phyloP scores from a whole-genome alignment of 2,329 filamentous ascomycete genomes.

The Waltergamsia citrina region DNA sequence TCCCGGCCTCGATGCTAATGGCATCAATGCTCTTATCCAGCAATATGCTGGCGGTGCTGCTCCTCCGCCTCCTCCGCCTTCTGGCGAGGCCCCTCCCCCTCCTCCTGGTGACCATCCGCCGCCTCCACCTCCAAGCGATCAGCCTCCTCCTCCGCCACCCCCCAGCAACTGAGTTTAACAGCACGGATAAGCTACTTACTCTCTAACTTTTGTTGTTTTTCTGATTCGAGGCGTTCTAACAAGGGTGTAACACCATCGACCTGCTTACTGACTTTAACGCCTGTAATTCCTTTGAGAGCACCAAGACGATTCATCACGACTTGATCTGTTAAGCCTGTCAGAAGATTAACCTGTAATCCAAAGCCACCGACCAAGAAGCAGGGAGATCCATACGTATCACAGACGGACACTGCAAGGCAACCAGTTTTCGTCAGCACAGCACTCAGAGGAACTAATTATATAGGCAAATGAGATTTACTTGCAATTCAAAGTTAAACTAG shows the following conservation, averaged over 20 bases:
- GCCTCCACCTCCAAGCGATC: conserved; percentile 53
- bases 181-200: neutral
- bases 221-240: no score
- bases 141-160: conserved; percentile 56
- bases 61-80: conserved; percentile 52
- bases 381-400: no score
- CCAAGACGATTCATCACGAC: no score
- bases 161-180: conserved; percentile 29
- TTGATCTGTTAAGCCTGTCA: no score
- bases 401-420: no score
- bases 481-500: no score
- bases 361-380: no score
- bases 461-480: no score
- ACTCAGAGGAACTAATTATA: no score
- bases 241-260: neutral
- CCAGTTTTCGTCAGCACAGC: no score
- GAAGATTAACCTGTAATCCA: no score
- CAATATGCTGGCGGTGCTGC: conserved; percentile 47
- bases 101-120: conserved; percentile 47
- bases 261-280: neutral
- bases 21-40: conserved; percentile 57
- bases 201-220: neutral
- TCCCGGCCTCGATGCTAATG: conserved; percentile 37
- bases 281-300: no score
- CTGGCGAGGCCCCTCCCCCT: conserved; percentile 38